Base-by-base conservation (phyloP, 345 rosid genomes). In the Rhodamnia argentea region DNA sequence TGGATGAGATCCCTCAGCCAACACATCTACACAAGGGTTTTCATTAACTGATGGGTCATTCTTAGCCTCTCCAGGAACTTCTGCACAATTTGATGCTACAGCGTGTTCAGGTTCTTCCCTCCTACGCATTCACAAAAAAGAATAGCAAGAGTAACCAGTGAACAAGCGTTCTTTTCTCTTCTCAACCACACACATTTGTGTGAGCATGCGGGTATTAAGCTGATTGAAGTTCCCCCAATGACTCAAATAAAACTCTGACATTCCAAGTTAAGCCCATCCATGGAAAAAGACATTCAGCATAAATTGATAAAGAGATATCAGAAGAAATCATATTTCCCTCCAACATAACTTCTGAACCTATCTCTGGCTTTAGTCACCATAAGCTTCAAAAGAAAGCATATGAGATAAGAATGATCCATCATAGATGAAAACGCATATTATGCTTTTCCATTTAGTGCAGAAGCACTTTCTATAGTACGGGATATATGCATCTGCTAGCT, bases 101-200 rank as follows among this genome's bases (percentile, higher is more conserved):
- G 64, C 52, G 47, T 54, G 56, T 62, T 64, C 29, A 64, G 78
- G 78, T 32, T 83, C 91, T 50, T 64, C 88, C 86, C 88, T 90
- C 83, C 91, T 87, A 40, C 4, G 47, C 83, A 52, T 85, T 84
- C 84, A 60, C 53, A 76, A 58, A 85, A 85, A 32, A 82, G 76
- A 70, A 29, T 6, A 83, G 76, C 75, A 84, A 62, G 82, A 84
- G 22, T 32, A 64, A 16, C 13, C 24, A 64, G 78, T 64, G 78
- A 64, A 64, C 16, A 64, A 7, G 47, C 32, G 23, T 47, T 82
- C 57, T 82, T 82, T 53, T 64, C 78, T 64, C 78, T 32, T 32
- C 78, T 64, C 24, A 5, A 64, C 24, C 78, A 32, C 78, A 15
- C 42, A 64, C 44, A 64, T 29, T 15, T 29, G 78, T 18, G 13